Evolutionary conservation across 345 rosid genomes (phyloP).

Genomic region (Limnanthes douglasii): DNA sequence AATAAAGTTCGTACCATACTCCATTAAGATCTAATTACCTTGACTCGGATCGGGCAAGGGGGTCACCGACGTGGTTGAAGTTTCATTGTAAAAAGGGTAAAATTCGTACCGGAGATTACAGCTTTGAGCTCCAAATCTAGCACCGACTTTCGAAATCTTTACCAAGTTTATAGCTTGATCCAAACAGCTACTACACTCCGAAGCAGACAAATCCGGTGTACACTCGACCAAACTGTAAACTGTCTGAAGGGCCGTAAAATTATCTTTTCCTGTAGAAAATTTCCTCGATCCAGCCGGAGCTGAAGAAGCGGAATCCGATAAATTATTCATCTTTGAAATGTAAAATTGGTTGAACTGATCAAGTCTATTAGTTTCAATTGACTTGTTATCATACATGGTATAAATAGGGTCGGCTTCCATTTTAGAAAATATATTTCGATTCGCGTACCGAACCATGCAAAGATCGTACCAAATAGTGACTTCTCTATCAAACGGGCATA

Average conservation of each 20-base stretch:
- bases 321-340: background rate
- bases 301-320: background rate
- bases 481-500: conserved; percentile 4
- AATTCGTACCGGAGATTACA: conserved; percentile 12
- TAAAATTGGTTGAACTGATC: background rate
- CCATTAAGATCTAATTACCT: no score
- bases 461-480: conserved; percentile 17
- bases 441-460: conserved; percentile 18
- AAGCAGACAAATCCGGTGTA: conserved; percentile 15
- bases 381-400: background rate
- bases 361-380: background rate
- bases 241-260: background rate
- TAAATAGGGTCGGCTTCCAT: background rate
- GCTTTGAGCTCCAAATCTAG: conserved; percentile 6
- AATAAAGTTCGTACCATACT: no score
- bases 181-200: conserved; percentile 10
- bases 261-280: conserved; percentile 4
- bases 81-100: conserved; percentile 9
- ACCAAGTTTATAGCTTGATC: background rate
- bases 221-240: conserved; percentile 17
- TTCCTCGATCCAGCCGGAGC: background rate
- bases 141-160: conserved; percentile 1
- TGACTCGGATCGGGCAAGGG: no score
- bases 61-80: no score
- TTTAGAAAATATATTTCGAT: background rate